Conservation (phyloP, 352 stramenopile species). For the Blastocystis sp. region DNA sequence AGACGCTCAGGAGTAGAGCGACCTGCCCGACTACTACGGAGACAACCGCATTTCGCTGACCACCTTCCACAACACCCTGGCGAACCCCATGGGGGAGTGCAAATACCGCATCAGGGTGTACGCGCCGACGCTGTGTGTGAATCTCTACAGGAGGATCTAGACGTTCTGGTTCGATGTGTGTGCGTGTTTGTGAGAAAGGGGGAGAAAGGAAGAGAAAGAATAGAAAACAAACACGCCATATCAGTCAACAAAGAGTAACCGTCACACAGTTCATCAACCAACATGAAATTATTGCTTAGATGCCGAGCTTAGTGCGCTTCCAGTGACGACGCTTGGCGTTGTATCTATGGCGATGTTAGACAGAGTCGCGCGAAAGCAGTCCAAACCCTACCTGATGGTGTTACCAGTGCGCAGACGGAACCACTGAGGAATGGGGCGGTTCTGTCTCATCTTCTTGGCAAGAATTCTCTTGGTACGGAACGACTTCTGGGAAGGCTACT, state of each 20-base stretch:
- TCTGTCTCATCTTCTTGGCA: slow-evolving; percentile 99
- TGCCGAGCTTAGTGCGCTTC: slow-evolving; percentile 98
- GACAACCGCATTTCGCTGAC: slow-evolving; percentile 56
- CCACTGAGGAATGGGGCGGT: slow-evolving; percentile 98
- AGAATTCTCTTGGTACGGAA: slow-evolving; percentile 99
- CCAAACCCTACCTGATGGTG: slow-evolving; percentile 84
- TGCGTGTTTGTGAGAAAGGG: not conserved
- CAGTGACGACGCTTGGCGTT: slow-evolving; percentile 99
- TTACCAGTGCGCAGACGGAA: slow-evolving; percentile 98
- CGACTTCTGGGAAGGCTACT: slow-evolving; percentile 95
- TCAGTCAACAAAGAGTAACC: slow-evolving; percentile 64
- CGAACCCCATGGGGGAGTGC: not conserved
- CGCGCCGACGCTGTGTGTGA: slow-evolving; percentile 37
- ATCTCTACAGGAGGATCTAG: slow-evolving; percentile 56
- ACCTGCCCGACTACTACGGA: slow-evolving; percentile 59
- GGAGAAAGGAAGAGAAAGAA: not conserved
- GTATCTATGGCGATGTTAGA: slow-evolving; percentile 80
- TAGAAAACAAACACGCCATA: slow-evolving; percentile 48
- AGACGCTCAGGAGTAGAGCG: slow-evolving; percentile 14
- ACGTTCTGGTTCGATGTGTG: not conserved
- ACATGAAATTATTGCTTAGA: slow-evolving; percentile 82
- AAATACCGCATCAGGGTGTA: slow-evolving; percentile 54
- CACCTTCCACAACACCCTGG: not conserved
- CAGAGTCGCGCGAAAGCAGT: not conserved
- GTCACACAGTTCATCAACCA: slow-evolving; percentile 42